These are phyloP conservation scores for Colletotrichum noveboracense DNA, from an alignment of 2,329 filamentous ascomycete genomes.

Conservation along the genomic window DNA sequence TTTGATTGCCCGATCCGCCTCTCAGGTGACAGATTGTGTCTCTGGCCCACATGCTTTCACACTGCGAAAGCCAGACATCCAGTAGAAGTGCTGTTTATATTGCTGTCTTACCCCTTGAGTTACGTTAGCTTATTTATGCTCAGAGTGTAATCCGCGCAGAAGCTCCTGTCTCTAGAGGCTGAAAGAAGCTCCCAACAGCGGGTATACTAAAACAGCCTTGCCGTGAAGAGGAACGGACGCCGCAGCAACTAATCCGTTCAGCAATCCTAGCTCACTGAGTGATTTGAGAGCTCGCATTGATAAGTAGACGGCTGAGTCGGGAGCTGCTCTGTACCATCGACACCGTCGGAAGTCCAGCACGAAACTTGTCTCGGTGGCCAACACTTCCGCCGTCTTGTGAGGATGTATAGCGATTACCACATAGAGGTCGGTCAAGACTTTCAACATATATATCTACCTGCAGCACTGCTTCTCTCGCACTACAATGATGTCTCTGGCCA, in stretches of 20 bases:
- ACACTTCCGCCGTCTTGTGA: neutral
- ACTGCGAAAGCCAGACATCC: neutral
- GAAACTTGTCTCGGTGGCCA: neutral
- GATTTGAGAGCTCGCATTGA: neutral
- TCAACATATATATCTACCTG: neutral
- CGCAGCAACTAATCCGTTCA: rapidly evolving
- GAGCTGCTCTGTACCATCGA: neutral
- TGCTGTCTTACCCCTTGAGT: neutral
- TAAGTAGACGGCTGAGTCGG: neutral
- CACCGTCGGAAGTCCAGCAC: neutral
- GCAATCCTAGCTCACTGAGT: neutral
- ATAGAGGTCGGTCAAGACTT: rapidly evolving
- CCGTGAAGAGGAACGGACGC: neutral
- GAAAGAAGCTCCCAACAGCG: neutral
- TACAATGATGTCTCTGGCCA: neutral
- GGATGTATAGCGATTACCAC: neutral
- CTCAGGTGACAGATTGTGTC: neutral
- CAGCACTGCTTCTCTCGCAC: neutral
- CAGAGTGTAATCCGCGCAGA: neutral
- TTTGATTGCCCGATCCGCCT: neutral
- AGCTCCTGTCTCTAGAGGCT: neutral
- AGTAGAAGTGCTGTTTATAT: rapidly evolving
- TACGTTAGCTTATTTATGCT: neutral
- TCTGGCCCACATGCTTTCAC: neutral
- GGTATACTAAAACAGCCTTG: neutral